Evolutionary conservation across 2,329 filamentous ascomycete genomes (phyloP), one percentile per base, ranked within the genome.

Genomic region (Fusarium tupiense): DNA sequence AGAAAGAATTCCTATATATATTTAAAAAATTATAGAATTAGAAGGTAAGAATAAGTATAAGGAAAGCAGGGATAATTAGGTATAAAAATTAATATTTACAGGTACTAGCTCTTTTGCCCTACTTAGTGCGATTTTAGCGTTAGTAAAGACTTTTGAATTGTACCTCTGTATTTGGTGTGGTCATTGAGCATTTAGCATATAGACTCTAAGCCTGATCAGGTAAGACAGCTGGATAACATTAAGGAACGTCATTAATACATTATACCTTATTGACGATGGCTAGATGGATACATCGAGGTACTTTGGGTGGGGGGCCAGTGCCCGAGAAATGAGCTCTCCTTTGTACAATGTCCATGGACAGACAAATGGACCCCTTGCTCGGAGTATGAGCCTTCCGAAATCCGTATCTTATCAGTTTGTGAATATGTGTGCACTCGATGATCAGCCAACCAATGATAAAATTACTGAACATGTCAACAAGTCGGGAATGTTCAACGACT

Each of bases 291-390:
- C 64, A 60, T 54, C 37, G 62, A 35, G 63, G 64, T 71, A 68
- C 73, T 53, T 73, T 46, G 31, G 53, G 72, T 67, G 67, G 60
- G 62, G 69, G 64, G 49, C 64, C 54, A 31, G 53, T 44, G 67
- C 33, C 33, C 33, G 7, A 68, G 63, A 78, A 75, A 78, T 78
- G 76, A 78, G 71, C 33, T 69, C 64, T 69, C 69, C 63, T 69
- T 60, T 52, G 43, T 43, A 56, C 52, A 43, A 74, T 49, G 67
- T 61, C 64, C 62, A 60, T 62, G 43, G 43, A 31, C 60, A 31
- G 17, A 52, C 38, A 38, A 59, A 33, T 43, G 26, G 56, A 63
- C 58, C 58, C 58, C 63, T 67, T 70, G 58, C 63, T 74, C 63
- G 56, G 60, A 43, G 33, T 64, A 41, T 62, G 52, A 64, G 50